These are phyloP conservation scores for Coprinopsis marcescibilis DNA, from an alignment of 768 basidiomycete species.

Conservation along the genomic window DNA sequence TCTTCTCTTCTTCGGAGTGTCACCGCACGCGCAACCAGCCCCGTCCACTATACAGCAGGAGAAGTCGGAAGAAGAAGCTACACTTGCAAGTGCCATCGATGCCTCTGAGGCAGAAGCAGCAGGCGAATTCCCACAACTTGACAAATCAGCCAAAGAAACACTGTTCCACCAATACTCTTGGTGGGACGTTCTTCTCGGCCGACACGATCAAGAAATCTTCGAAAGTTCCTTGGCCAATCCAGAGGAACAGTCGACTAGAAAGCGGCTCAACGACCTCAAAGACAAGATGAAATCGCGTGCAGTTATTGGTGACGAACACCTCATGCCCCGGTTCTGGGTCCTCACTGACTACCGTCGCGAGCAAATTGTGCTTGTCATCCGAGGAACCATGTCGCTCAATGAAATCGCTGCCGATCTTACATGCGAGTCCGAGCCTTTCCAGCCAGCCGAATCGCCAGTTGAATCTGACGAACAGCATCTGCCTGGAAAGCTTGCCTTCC, in stretches of 20 bases:
- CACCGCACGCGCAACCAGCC: constrained; percentile 17
- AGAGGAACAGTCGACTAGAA: constrained; percentile 11
- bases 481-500: constrained; percentile 34
- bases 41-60: neutral
- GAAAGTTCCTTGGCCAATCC: constrained; percentile 46
- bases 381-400: constrained; percentile 83
- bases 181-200: constrained; percentile 80
- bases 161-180: constrained; percentile 50
- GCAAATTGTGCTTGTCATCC: constrained; percentile 71
- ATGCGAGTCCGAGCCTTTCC: constrained; percentile 67
- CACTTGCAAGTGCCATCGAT: constrained; percentile 59
- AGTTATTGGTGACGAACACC: constrained; percentile 57
- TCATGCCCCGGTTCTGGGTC: constrained; percentile 84
- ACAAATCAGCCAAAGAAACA: constrained; percentile 13
- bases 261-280: constrained; percentile 28
- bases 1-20: constrained; percentile 74
- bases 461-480: constrained; percentile 27
- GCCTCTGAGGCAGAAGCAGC: constrained; percentile 65
- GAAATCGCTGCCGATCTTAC: constrained; percentile 84
- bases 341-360: constrained; percentile 71
- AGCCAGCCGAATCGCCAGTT: constrained; percentile 40
- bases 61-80: constrained; percentile 52
- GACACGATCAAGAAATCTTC: constrained; percentile 80
- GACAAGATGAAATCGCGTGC: constrained; percentile 50
- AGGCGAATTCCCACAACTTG: constrained; percentile 39